These are phyloP conservation scores for Hymenoscyphus fructigenus DNA, from an alignment of 2,329 filamentous ascomycete species.

Conservation along the genomic window DNA sequence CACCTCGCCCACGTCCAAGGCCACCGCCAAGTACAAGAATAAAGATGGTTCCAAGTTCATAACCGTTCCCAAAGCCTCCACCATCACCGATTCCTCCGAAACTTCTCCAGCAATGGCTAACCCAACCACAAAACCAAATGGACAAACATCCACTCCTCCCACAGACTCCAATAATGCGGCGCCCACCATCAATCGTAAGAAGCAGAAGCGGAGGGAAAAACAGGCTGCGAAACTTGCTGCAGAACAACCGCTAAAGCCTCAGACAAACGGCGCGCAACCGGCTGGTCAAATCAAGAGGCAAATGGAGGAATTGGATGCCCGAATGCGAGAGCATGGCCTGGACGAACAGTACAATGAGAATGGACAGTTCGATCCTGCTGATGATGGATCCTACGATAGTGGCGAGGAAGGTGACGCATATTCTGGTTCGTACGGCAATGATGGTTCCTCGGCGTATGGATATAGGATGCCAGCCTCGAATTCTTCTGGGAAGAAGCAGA, in stretches of 20 bases:
- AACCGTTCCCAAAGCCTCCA: slow-evolving; percentile 57
- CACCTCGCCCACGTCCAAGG: slow-evolving; percentile 51
- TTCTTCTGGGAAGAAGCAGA: slow-evolving; percentile 37
- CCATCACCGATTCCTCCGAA: slow-evolving; percentile 50
- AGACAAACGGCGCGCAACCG: slow-evolving; percentile 26
- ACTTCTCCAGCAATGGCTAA: slow-evolving; percentile 47
- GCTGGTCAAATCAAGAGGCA: slow-evolving; percentile 23
- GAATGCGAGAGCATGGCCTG: slow-evolving; percentile 32
- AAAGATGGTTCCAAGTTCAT: slow-evolving; percentile 71
- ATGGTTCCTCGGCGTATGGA: slow-evolving; percentile 30
- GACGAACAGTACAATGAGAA: slow-evolving; percentile 31
- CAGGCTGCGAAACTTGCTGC: slow-evolving; percentile 41
- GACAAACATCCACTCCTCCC: slow-evolving; percentile 29
- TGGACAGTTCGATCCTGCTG: slow-evolving; percentile 44
- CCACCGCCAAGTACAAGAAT: slow-evolving; percentile 62
- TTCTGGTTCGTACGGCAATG: slow-evolving; percentile 36
- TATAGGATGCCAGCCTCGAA: slow-evolving; percentile 31
- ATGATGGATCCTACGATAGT: slow-evolving; percentile 56
- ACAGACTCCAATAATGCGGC: slow-evolving; percentile 37
- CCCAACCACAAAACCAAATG: slow-evolving; percentile 34
- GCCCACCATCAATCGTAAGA: slow-evolving; percentile 79
- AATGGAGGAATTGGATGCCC: slow-evolving; percentile 33
- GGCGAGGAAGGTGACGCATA: slow-evolving; percentile 48
- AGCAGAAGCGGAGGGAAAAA: slow-evolving; percentile 90
- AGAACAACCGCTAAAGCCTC: slow-evolving; percentile 27